Evolutionary conservation across 192 early-diverging fungal genomes (phyloP).

Genomic region (Gryganskiella cystojenkinii): DNA sequence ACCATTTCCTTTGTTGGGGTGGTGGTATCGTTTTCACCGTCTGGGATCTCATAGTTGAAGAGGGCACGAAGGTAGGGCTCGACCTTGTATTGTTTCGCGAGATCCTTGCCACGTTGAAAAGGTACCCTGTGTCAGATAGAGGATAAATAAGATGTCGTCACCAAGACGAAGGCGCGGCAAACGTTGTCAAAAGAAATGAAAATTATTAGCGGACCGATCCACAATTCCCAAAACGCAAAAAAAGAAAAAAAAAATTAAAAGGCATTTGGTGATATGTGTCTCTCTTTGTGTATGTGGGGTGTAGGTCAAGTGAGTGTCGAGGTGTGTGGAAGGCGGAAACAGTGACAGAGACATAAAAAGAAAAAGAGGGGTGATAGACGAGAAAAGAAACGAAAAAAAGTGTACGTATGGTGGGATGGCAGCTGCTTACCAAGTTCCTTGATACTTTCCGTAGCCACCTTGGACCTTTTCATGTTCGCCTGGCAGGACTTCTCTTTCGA

Average conservation of each 20-base stretch:
- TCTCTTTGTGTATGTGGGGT: too few relatives aligned
- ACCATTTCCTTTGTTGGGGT: slow-evolving; percentile 62
- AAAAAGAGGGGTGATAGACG: slow-evolving; percentile 24
- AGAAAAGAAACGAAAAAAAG: slow-evolving; percentile 72
- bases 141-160: background rate
- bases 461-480: slow-evolving; percentile 94
- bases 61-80: slow-evolving; percentile 76
- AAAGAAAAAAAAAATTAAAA: slow-evolving; percentile 6
- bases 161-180: background rate
- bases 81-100: slow-evolving; percentile 87
- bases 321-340: too few relatives aligned
- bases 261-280: too few relatives aligned
- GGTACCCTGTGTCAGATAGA: slow-evolving; percentile 77
- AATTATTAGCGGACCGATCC: background rate
- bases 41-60: slow-evolving; percentile 83
- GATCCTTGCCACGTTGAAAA: slow-evolving; percentile 81
- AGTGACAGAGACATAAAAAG: too few relatives aligned
- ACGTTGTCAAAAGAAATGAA: background rate
- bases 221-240: too few relatives aligned
- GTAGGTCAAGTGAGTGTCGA: too few relatives aligned
- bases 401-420: background rate
- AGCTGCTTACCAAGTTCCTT: slow-evolving; percentile 84
- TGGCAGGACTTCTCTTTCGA: slow-evolving; percentile 85
- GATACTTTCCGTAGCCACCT: slow-evolving; percentile 96
- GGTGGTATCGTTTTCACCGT: slow-evolving; percentile 36